Conservation (phyloP, 495 filamentous ascomycete genomes). For the Cercophora newfieldiana region DNA sequence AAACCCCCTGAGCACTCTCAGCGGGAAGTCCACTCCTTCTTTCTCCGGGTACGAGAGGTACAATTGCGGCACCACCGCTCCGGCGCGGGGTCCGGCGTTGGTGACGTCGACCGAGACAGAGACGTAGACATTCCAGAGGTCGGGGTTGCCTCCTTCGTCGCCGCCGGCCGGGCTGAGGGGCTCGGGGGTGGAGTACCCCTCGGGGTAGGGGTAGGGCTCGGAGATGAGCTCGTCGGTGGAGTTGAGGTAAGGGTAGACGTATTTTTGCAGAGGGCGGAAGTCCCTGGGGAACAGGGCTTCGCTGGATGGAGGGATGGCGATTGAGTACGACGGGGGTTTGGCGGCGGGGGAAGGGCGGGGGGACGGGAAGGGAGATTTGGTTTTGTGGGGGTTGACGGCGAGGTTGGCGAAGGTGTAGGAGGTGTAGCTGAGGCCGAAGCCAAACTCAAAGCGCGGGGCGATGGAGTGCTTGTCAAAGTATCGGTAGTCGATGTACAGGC, state of each 20-base stretch:
- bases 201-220: conserved; percentile 68
- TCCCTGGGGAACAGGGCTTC: conserved; percentile 65
- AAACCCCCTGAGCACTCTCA: conserved; percentile 74
- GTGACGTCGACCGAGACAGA: conserved; percentile 62
- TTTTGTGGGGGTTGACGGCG: conserved; percentile 51
- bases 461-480: conserved; percentile 78
- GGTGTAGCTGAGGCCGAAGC: conserved; percentile 80
- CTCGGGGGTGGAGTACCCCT: conserved; percentile 61
- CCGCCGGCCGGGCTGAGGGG: conserved; percentile 70
- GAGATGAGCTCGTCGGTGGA: conserved; percentile 56
- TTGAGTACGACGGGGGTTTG: conserved; percentile 63
- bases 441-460: conserved; percentile 72
- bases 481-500: conserved; percentile 86
- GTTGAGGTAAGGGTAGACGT: conserved; percentile 84
- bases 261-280: conserved; percentile 71
- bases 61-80: conserved; percentile 78
- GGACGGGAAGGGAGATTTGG: conserved; percentile 61
- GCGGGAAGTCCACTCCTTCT: conserved; percentile 69
- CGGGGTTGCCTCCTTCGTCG: conserved; percentile 81
- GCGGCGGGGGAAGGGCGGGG: conserved; percentile 55
- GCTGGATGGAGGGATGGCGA: conserved; percentile 53
- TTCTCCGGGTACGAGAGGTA: conserved; percentile 73
- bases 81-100: conserved; percentile 66
- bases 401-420: conserved; percentile 69
- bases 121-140: conserved; percentile 70